Percentiles rank a stretch among this genome's conserved stretches.
These are phyloP conservation scores for Vaccinium corymbosum DNA, from an alignment of 148 eudicot genomes.

Conservation along the genomic window DNA sequence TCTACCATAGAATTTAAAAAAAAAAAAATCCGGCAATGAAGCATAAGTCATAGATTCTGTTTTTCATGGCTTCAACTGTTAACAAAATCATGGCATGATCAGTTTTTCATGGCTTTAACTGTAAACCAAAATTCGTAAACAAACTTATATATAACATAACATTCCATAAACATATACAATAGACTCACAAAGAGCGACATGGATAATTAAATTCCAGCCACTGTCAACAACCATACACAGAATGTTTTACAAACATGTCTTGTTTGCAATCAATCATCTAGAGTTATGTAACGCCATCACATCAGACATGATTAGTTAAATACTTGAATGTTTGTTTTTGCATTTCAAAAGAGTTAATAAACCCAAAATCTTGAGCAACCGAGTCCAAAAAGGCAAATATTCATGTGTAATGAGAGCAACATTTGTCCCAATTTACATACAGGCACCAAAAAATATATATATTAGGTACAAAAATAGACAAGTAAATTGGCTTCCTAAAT, in stretches of 20 bases:
- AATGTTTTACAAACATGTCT: neutral
- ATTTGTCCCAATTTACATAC: neutral
- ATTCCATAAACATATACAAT: too few relatives aligned
- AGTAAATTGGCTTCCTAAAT: neutral
- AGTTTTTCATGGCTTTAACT: too few relatives aligned
- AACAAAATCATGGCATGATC: too few relatives aligned
- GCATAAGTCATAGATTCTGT: too few relatives aligned
- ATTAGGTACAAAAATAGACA: neutral
- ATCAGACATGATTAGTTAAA: too few relatives aligned
- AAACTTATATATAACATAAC: too few relatives aligned
- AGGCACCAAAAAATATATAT: neutral
- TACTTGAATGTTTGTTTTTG: too few relatives aligned
- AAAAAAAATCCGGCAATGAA: too few relatives aligned
- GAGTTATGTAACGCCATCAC: neutral
- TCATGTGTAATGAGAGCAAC: neutral
- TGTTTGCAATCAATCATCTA: neutral
- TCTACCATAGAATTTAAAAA: too few relatives aligned
- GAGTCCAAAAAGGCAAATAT: neutral
- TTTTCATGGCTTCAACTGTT: too few relatives aligned
- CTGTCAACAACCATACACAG: neutral
- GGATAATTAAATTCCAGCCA: neutral
- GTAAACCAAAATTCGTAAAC: too few relatives aligned
- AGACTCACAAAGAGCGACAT: too few relatives aligned
- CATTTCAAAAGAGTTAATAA: neutral
- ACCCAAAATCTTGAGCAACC: neutral